Evolutionary conservation across 2,329 filamentous ascomycete genomes (phyloP), one percentile per base, ranked within the genome.

Genomic region (Sclerotinia nivalis): DNA sequence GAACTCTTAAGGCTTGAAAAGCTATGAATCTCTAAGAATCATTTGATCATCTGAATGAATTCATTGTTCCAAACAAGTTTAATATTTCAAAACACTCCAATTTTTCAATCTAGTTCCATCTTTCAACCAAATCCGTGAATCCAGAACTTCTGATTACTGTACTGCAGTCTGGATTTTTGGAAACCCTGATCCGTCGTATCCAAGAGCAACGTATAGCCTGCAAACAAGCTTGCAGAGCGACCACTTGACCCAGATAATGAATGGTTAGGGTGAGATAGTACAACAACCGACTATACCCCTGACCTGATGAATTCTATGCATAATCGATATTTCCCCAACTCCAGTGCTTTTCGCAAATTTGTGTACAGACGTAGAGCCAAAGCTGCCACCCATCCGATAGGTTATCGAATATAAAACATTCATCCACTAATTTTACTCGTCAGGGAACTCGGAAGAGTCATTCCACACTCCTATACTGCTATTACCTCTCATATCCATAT

Each of bases 401-500:
- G 25, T 28, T 37, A 15, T 52, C n/a, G 1, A 31, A 10, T 6
- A 28, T 52, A 8, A 52, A 52, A 52, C 18, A 28, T 43, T 43
- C 34, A 52, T 25, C 22, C 49, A 15, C n/a, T 65, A 22, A 52
- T 52, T 45, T 65, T 40, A 65, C 28, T 65, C 15, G 15, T 6
- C 61, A 37, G 34, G 49, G 20, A 13, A 65, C 22, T 65, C 61
- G 31, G 61, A 28, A 43, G 45, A 22, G 45, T 52, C 34, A 43
- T 65, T 47, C 61, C 61, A 65, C 15, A 65, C 31, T 25, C 61
- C 61, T 65, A 65, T 65, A 43, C 47, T 65, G 28, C 61, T 65
- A 20, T 65, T 65, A 65, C 61, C 61, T 52, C 61, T 65, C 61
- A 65, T 65, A 13, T 65, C 61, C 31, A 76, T 74, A n/a, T 71